phyloP scores from a whole-genome alignment of 2,329 filamentous ascomycete species.

The Curvularia sp. region DNA sequence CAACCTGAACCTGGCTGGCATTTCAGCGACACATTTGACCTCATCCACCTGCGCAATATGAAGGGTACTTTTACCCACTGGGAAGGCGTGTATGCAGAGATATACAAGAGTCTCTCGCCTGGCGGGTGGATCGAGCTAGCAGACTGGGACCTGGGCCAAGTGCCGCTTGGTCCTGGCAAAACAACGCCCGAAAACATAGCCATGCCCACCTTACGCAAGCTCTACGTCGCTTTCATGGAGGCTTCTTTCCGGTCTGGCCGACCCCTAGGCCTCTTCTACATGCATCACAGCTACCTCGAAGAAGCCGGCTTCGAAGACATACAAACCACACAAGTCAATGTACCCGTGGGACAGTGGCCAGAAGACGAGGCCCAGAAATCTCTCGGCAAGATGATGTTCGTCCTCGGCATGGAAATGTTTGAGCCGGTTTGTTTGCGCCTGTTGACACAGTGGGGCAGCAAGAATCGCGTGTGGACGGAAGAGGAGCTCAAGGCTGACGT shows the following conservation, averaged over 20 bases:
- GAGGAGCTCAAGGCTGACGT: constrained; percentile 37
- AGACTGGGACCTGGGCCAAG: constrained; percentile 48
- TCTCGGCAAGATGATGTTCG: constrained; percentile 46
- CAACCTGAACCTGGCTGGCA: constrained; percentile 52
- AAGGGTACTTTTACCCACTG: constrained; percentile 58
- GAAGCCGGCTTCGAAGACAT: constrained; percentile 56
- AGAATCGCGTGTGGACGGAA: constrained; percentile 35
- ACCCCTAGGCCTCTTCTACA: constrained; percentile 53
- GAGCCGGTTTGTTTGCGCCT: constrained; percentile 39
- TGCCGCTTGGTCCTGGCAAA: constrained; percentile 18
- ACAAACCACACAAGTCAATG: constrained; percentile 49
- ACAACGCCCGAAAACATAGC: constrained; percentile 7
- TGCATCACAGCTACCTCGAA: constrained; percentile 50
- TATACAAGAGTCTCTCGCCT: constrained; percentile 53
- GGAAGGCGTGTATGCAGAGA: constrained; percentile 55
- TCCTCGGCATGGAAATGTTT: constrained; percentile 44
- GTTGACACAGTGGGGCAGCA: constrained; percentile 41
- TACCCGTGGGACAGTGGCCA: constrained; percentile 46
- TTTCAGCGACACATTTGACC: constrained; percentile 57
- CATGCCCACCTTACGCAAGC: constrained; percentile 36
- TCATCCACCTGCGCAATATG: constrained; percentile 58
- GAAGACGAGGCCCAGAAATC: constrained; percentile 40
- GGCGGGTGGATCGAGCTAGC: constrained; percentile 58
- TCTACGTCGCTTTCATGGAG: constrained; percentile 41
- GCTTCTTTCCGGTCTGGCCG: constrained; percentile 52